Percentiles rank a stretch among this genome's conserved stretches.
These are phyloP conservation scores for Trichothecium sympodiale DNA, from an alignment of 2,329 filamentous ascomycete species.

Conservation along the genomic window DNA sequence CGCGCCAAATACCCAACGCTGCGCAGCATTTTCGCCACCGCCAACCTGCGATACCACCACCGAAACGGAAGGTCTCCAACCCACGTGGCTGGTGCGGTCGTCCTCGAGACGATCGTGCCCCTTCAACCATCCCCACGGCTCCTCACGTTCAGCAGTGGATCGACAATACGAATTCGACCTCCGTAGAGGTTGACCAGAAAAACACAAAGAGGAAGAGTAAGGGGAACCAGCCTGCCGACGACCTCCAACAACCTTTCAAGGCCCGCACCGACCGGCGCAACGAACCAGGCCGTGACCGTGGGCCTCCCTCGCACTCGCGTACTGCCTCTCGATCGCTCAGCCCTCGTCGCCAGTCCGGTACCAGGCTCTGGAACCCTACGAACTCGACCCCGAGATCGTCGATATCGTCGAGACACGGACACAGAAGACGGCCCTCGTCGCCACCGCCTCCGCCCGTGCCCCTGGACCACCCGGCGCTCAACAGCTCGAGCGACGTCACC, in stretches of 20 bases:
- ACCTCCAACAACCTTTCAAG: too few relatives aligned
- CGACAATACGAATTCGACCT: conserved; percentile 1
- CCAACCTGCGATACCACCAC: not conserved
- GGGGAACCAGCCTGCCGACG: too few relatives aligned
- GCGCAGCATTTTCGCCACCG: not conserved
- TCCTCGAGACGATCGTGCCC: conserved; percentile 6
- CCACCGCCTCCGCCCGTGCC: conserved; percentile 42
- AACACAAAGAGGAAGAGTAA: too few relatives aligned
- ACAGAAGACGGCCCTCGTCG: conserved; percentile 38
- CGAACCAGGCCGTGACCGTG: too few relatives aligned
- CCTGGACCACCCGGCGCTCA: conserved; percentile 32
- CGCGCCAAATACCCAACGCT: not conserved
- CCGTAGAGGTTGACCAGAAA: not conserved
- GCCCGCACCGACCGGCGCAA: too few relatives aligned
- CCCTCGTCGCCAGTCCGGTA: conserved; percentile 29
- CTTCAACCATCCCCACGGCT: conserved; percentile 5
- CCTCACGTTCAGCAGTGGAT: conserved; percentile 5
- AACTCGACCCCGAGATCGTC: conserved; percentile 43
- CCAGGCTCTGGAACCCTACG: conserved; percentile 49
- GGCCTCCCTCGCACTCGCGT: too few relatives aligned
- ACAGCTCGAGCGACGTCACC: conserved; percentile 21
- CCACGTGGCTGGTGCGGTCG: conserved; percentile 4
- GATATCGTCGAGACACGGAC: conserved; percentile 12
- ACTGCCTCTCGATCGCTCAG: conserved; percentile 5
- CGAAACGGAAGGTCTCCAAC: not conserved